Conservation (phyloP, 176 grass and related monocot genomes). For the Eragrostis curvula region DNA sequence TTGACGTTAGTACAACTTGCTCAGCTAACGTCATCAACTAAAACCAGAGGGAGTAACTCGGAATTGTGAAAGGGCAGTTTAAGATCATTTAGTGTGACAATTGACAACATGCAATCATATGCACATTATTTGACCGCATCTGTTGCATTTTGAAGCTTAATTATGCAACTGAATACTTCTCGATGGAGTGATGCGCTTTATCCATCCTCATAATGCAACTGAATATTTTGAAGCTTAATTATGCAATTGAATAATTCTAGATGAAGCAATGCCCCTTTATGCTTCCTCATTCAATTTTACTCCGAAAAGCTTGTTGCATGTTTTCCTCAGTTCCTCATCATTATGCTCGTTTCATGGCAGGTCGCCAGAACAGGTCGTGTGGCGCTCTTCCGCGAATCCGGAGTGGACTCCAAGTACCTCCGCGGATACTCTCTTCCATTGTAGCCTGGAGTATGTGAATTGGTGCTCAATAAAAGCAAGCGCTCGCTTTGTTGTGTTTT, state of each 20-base stretch:
- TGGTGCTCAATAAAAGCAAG: not conserved
- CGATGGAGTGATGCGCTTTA: no score
- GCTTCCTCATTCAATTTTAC: not conserved
- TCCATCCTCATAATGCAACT: not conserved
- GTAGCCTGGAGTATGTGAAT: not conserved
- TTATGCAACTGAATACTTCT: not conserved
- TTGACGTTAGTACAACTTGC: not conserved
- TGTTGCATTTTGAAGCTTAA: not conserved
- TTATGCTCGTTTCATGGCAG: constrained; percentile 39
- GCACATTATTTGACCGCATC: not conserved
- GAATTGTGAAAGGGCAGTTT: not conserved
- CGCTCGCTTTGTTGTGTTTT: not conserved
- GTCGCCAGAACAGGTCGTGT: constrained; percentile 86
- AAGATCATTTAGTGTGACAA: not conserved
- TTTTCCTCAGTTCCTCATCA: not conserved
- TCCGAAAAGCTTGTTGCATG: not conserved
- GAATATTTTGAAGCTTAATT: not conserved
- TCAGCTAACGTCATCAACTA: not conserved
- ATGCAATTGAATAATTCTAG: not conserved
- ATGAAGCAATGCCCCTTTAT: not conserved
- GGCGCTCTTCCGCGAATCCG: constrained; percentile 75
- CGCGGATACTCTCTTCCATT: constrained; percentile 67
- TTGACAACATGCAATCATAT: not conserved
- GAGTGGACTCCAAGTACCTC: constrained; percentile 81
- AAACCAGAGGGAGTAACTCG: not conserved